phyloP scores from a whole-genome alignment of 116 monocot genomes.

The Iris pallida region DNA sequence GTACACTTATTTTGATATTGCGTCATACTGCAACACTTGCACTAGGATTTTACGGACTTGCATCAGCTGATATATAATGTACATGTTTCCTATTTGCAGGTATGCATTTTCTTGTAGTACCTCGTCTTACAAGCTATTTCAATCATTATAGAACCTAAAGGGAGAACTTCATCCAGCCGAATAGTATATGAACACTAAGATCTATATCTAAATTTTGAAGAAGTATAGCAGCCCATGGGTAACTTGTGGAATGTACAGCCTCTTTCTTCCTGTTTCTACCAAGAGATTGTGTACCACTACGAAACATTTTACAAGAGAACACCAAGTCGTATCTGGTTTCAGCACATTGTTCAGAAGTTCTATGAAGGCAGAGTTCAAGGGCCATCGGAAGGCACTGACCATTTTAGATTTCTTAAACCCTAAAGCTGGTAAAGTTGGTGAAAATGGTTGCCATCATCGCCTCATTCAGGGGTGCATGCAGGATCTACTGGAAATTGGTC shows the following conservation, averaged over 20 bases:
- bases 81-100: too few species aligned
- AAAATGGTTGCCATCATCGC: slow-evolving; percentile 20
- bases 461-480: slow-evolving; percentile 40
- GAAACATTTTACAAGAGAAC: slow-evolving; percentile 10
- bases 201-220: background rate
- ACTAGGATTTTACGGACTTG: too few species aligned
- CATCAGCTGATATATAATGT: too few species aligned
- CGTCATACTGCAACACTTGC: too few species aligned
- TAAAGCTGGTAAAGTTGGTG: background rate
- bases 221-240: slow-evolving; percentile 11
- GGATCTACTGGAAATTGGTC: slow-evolving; percentile 22
- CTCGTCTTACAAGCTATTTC: too few species aligned
- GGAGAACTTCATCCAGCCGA: too few species aligned
- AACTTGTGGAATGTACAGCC: slow-evolving; percentile 9
- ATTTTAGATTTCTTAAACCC: slow-evolving; percentile 26
- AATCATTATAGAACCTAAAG: too few species aligned
- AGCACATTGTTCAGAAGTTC: background rate
- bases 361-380: slow-evolving; percentile 6
- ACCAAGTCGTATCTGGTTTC: slow-evolving; percentile 8
- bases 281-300: background rate
- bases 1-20: background rate
- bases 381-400: slow-evolving; percentile 17
- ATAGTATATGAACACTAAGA: background rate
- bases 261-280: background rate
- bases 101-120: too few species aligned